Evolutionary conservation across 345 rosid genomes (phyloP).

Genomic region (Brassica rapa): DNA sequence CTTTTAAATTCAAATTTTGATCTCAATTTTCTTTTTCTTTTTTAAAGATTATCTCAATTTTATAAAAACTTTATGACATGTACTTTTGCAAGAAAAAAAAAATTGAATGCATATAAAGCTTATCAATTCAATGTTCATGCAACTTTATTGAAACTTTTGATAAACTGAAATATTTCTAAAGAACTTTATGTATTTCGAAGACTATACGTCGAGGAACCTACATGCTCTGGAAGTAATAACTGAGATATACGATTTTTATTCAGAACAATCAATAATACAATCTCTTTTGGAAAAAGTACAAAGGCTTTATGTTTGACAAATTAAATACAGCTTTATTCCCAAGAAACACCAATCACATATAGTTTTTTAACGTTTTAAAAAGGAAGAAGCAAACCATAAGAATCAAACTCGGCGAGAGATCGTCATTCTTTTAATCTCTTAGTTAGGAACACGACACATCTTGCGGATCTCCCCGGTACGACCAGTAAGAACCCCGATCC

Average conservation of each 20-base stretch:
- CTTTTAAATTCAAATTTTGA: not conserved
- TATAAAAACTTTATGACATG: not conserved
- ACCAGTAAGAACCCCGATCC: slow-evolving; percentile 47
- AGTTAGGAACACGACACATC: slow-evolving; percentile 46
- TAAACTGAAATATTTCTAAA: not conserved
- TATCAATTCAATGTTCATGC: not conserved
- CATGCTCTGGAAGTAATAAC: not conserved
- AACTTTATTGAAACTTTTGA: not conserved
- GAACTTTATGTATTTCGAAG: not conserved
- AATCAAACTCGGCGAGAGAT: slow-evolving; percentile 3
- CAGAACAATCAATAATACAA: not conserved
- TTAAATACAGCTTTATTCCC: slow-evolving; percentile 32
- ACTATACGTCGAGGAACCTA: not conserved
- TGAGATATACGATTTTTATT: not conserved
- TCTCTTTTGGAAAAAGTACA: not conserved
- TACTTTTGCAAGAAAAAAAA: not conserved
- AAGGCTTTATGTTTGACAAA: slow-evolving; percentile 9
- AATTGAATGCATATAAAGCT: not conserved
- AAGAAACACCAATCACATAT: slow-evolving; percentile 39
- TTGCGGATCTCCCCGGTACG: slow-evolving; percentile 59
- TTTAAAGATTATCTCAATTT: not conserved
- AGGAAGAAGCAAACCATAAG: slow-evolving; percentile 9
- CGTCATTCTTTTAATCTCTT: not conserved
- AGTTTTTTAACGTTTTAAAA: not conserved
- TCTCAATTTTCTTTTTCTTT: not conserved